Evolutionary conservation across 225 moss, liverwort and hornwort species (phyloP), one percentile per base, ranked within the genome.

Genomic region (Asterella californica): DNA sequence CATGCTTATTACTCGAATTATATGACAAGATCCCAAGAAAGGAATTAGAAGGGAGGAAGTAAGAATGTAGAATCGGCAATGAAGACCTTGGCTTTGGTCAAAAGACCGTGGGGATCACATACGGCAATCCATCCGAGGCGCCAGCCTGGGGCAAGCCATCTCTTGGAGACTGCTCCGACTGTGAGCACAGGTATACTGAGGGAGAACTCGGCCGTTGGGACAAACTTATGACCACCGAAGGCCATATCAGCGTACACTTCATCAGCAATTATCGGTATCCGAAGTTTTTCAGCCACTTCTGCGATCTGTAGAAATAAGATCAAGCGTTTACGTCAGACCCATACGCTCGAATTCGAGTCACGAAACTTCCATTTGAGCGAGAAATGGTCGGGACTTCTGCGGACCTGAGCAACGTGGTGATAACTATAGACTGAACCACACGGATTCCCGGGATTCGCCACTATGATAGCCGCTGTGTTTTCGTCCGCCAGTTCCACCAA

Each of bases 101-200:
- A 86, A 79, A 93, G 89, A 55, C 89, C 87, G 74, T 86, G 83
- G 0, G 91, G 91, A 62, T 93, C 93, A 45, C 84, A 90, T 25
- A 88, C 54, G 24, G 91, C 86, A 70, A 93, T 89, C 93, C 93
- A 93, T 46, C 93, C 91, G 53, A 93, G 85, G 49, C 93, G 93
- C 93, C 93, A 93, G n/a, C 93, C 93, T 36, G 93, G 93, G 59
- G 90, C 93, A 77, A 93, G 91, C 90, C 91, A 93, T 78, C 91
- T 85, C 83, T 93, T 93, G 38, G 93, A 93, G 65, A 90, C 85
- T 19, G 90, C 91, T 72, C 93, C 93, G 0, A 93, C 91, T 18
- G 91, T 93, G 57, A 93, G 76, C 78, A 93, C 90, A 6, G 93
- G 93, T 1, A 89, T 91, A 74, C 87, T 87, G 60, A 85, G 69